These are phyloP conservation scores for Eimeria acervulina DNA, from an alignment of 169 alveolate genomes.

Conservation along the genomic window DNA sequence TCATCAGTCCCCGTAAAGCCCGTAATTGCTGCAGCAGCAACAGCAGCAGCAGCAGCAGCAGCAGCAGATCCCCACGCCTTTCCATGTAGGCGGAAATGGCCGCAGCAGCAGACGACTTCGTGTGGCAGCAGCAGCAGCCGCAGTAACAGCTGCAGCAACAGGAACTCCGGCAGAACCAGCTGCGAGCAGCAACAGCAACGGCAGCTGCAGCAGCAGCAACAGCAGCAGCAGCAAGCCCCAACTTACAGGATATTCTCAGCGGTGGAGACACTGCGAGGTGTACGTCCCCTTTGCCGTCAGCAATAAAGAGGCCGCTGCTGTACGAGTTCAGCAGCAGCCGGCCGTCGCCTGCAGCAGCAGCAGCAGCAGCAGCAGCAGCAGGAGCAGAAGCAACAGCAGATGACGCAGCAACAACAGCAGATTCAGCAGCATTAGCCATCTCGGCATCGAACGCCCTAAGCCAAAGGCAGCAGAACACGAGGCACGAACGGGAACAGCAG, in stretches of 20 bases:
- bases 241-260: conserved; percentile 30
- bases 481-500: background rate
- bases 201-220: background rate
- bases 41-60: conserved; percentile 21
- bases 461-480: background rate
- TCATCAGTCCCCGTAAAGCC: background rate
- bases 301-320: conserved; percentile 69
- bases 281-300: conserved; percentile 25
- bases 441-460: background rate
- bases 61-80: background rate
- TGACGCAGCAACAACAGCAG: background rate
- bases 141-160: background rate
- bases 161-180: background rate
- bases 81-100: too few relatives aligned
- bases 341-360: conserved; percentile 64
- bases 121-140: background rate
- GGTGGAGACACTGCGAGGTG: conserved; percentile 18
- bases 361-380: conserved; percentile 65
- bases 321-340: conserved; percentile 62
- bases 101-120: background rate
- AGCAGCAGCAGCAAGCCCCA: background rate
- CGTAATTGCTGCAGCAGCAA: conserved; percentile 35
- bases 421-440: background rate
- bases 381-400: conserved; percentile 25
- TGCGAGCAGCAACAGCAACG: background rate